A percentile compares a stretch with the other conserved stretches of the same genome.
Evolutionary conservation across 768 basidiomycete genomes (phyloP).

Genomic region (Strobilomyces confusus): DNA sequence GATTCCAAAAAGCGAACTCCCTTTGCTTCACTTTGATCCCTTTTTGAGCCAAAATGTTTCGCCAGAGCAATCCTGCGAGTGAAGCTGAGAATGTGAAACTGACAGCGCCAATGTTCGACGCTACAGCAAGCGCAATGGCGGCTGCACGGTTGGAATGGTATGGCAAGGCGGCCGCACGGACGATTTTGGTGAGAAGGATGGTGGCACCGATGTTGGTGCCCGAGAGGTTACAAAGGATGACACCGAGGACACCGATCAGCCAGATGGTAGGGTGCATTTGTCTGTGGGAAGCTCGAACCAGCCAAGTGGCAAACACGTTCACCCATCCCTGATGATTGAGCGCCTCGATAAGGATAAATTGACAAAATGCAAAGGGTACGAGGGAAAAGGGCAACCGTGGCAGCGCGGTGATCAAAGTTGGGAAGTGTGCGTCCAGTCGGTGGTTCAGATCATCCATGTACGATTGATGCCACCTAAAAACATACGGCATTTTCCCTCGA

Average conservation of each 20-base stretch:
- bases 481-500: not conserved
- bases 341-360: slow-evolving; percentile 32
- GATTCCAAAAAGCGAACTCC: slow-evolving; percentile 73
- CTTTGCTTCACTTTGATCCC: slow-evolving; percentile 54
- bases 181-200: slow-evolving; percentile 80
- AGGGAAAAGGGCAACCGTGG: slow-evolving; percentile 76
- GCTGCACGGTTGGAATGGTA: slow-evolving; percentile 46
- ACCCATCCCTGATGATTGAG: slow-evolving; percentile 86
- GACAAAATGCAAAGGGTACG: slow-evolving; percentile 88
- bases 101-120: slow-evolving; percentile 88
- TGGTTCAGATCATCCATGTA: not conserved
- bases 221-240: slow-evolving; percentile 73
- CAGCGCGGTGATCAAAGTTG: slow-evolving; percentile 66
- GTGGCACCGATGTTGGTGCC: slow-evolving; percentile 92
- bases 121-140: slow-evolving; percentile 73
- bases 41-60: slow-evolving; percentile 49
- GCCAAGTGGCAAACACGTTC: slow-evolving; percentile 71
- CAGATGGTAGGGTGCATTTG: slow-evolving; percentile 52
- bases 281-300: slow-evolving; percentile 41
- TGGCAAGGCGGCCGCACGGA: slow-evolving; percentile 44
- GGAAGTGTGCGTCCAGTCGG: slow-evolving; percentile 45
- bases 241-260: slow-evolving; percentile 68
- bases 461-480: not conserved
- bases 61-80: slow-evolving; percentile 87
- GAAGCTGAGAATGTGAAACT: slow-evolving; percentile 86